phyloP scores from a whole-genome alignment of 345 rosid species.

The Adansonia digitata region DNA sequence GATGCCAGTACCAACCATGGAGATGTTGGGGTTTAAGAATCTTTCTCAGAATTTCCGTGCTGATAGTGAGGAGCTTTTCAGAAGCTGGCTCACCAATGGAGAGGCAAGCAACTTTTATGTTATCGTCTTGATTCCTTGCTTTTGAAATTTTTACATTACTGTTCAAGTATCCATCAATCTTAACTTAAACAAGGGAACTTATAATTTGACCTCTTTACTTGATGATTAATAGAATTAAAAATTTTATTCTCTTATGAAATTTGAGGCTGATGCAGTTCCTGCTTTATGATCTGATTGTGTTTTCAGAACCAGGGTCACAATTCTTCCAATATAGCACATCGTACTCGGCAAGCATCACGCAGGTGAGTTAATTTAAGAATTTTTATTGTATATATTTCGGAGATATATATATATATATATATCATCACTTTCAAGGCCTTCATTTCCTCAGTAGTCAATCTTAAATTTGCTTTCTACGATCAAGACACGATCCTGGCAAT shows the following conservation, averaged over 20 bases:
- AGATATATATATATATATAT: too few relatives aligned
- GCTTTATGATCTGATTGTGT: neutral
- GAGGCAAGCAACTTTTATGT: slow-evolving; percentile 44
- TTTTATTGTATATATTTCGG: neutral
- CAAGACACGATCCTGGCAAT: neutral
- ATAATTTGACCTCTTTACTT: neutral
- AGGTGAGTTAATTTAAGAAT: slow-evolving; percentile 29
- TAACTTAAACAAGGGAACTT: neutral
- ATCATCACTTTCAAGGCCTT: neutral
- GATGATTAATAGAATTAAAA: neutral
- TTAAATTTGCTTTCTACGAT: neutral
- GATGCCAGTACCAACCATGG: slow-evolving; percentile 50
- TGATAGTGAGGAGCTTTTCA: slow-evolving; percentile 75
- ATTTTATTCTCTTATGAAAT: neutral
- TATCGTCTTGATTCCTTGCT: neutral
- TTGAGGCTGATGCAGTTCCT: neutral
- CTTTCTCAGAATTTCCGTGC: slow-evolving; percentile 48
- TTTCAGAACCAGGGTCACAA: slow-evolving; percentile 42
- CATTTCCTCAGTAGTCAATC: neutral
- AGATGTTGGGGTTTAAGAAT: slow-evolving; percentile 54
- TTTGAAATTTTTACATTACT: neutral
- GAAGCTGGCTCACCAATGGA: slow-evolving; percentile 67
- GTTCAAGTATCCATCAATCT: neutral
- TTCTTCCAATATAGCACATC: slow-evolving; percentile 46
- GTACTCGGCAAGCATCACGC: slow-evolving; percentile 53